Evolutionary conservation across 2,329 filamentous ascomycete genomes (phyloP).

Genomic region (Incumbomyces lentus): DNA sequence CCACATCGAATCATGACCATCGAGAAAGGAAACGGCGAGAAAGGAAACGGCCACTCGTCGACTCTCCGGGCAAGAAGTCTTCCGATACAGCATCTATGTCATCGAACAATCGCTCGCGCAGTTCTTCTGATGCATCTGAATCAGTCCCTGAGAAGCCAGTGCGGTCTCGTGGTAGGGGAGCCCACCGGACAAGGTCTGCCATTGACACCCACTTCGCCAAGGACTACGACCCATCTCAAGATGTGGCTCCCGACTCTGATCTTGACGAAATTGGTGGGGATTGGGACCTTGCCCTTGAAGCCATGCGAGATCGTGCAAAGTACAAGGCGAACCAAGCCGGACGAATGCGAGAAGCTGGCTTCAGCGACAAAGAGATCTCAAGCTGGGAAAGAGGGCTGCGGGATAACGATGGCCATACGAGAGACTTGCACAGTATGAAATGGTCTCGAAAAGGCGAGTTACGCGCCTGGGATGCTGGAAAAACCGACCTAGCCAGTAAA

Average conservation of each 20-base stretch:
- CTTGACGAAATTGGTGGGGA: slow-evolving; percentile 48
- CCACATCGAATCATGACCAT: neutral
- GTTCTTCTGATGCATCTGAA: slow-evolving; percentile 45
- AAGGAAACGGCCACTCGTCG: neutral
- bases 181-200: slow-evolving; percentile 34
- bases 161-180: slow-evolving; percentile 60
- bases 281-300: slow-evolving; percentile 73
- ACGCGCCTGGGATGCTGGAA: slow-evolving; percentile 58
- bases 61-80: neutral
- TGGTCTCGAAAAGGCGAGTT: slow-evolving; percentile 63
- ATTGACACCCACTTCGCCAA: slow-evolving; percentile 75
- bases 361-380: slow-evolving; percentile 62
- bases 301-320: slow-evolving; percentile 65
- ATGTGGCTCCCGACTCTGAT: slow-evolving; percentile 29
- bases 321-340: slow-evolving; percentile 68
- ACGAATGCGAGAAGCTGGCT: slow-evolving; percentile 65
- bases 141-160: slow-evolving; percentile 58
- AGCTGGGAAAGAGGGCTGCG: slow-evolving; percentile 50
- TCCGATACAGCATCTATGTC: neutral
- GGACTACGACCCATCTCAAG: slow-evolving; percentile 46
- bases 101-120: neutral
- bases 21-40: neutral
- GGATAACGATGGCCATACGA: slow-evolving; percentile 31
- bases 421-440: slow-evolving; percentile 57
- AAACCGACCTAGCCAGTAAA: slow-evolving; percentile 22